Base-by-base conservation (phyloP, 805 yeast genomes). In the Lachancea kluyveri region DNA sequence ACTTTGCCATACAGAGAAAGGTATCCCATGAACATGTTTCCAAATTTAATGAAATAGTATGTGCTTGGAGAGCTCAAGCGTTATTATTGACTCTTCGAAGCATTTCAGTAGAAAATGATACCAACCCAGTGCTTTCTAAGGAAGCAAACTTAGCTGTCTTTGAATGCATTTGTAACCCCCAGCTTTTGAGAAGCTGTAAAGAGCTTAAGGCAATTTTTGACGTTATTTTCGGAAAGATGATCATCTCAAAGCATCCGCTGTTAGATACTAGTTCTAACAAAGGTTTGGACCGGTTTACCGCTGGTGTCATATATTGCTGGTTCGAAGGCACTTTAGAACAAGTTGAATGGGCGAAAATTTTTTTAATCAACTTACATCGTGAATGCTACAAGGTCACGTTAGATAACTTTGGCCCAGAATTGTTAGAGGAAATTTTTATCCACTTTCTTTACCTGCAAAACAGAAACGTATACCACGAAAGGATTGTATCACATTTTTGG, bases 381-480 rank as follows among this genome's bases (percentile, higher is more conserved):
- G 36, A 33, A 20, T 35, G 37, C 2, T 36, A 33, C 27, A 41
- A 36, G 5, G 19, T 39, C 8, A 21, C 30, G 19, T 28, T 37
- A 8, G 26, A 43, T 8, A 54, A 51, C 25, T 43, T 62, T 24
- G 52, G 62, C 9, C 42, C 58, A 6, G 61, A 71, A 20, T 49
- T 75, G 1, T 41, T 69, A 5, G 81, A 77, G 43, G 88, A 81
- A 46, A 71, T 69, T 37, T 67, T 64, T 28, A 43, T 57, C 3
- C 77, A 78, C 46, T 58, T 72, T 13, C 63, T 68, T 33, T 56
- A 62, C 24, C 64, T 78, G 28, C 85, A 79, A 48, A 62, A 72
- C 41, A 74, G 76, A 1, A 51, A 58, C 1, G 62, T 54, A 36
- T 79, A 69, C 53, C 61, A 60, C 11, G 69, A 43, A 24, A 32